Evolutionary conservation across 345 rosid species (phyloP).

Genomic region (Sonneratia caseolaris): DNA sequence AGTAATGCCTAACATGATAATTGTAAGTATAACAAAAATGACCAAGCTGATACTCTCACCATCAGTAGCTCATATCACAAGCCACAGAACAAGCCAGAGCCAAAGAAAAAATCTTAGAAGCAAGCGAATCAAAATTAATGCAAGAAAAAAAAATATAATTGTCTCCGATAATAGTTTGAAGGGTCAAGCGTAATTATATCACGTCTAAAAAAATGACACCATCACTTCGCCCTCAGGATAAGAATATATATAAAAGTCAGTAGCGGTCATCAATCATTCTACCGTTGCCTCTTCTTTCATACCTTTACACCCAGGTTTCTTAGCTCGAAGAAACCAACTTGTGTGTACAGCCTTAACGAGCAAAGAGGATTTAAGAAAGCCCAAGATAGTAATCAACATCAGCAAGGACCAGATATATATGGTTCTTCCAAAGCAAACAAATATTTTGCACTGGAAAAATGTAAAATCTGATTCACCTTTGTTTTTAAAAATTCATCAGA

Average conservation of each 20-base stretch:
- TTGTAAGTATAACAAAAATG: too few species aligned
- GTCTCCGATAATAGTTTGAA: background rate
- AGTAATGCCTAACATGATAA: too few species aligned
- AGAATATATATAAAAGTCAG: background rate
- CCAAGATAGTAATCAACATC: too few species aligned
- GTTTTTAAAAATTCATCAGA: conserved; percentile 47
- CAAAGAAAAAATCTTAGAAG: background rate
- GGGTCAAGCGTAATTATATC: background rate
- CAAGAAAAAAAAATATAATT: background rate
- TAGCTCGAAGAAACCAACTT: background rate
- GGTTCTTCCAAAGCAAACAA: background rate
- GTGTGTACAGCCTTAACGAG: background rate
- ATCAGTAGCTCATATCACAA: too few species aligned
- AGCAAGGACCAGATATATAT: background rate
- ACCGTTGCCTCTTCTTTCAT: background rate
- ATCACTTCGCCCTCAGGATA: background rate
- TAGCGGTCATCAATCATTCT: background rate
- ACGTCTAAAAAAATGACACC: background rate
- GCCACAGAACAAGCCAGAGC: background rate
- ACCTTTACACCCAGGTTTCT: background rate
- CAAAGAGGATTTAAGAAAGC: too few species aligned
- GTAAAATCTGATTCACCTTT: conserved; percentile 28
- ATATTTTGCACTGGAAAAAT: background rate
- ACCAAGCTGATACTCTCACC: too few species aligned
- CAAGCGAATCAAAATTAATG: background rate